Percentiles rank a stretch among this genome's conserved stretches.
Conservation (phyloP, 306 rosid genomes). For the Dalbergia cochinchinensis region DNA sequence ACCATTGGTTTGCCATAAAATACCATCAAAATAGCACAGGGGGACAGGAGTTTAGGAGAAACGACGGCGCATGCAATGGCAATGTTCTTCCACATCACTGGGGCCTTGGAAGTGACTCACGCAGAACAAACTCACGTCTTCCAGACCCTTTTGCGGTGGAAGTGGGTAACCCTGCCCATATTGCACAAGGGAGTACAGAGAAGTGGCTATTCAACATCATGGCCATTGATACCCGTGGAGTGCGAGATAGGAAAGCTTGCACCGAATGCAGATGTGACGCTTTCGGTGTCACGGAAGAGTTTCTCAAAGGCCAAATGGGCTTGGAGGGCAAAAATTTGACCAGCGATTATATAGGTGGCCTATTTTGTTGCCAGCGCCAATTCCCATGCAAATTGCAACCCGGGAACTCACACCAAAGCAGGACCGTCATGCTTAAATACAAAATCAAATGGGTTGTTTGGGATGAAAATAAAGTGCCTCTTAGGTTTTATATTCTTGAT, state of each 20-base stretch:
- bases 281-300: not conserved
- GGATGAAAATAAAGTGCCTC: not conserved
- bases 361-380: not conserved
- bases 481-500: constrained; percentile 36
- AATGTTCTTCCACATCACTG: not conserved
- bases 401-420: not conserved
- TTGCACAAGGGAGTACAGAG: not conserved
- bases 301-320: not conserved
- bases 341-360: not conserved
- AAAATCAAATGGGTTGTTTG: constrained; percentile 31
- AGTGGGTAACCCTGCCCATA: not conserved
- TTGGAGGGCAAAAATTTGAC: not conserved
- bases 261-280: not conserved
- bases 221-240: not conserved
- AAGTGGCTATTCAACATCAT: not conserved
- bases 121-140: not conserved
- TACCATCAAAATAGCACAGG: not conserved
- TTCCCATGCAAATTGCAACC: not conserved
- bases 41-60: not conserved
- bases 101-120: not conserved
- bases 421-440: not conserved
- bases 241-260: not conserved
- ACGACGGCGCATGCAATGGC: not conserved
- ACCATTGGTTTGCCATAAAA: not conserved
- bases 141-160: not conserved